Evolutionary conservation across 805 yeast genomes (phyloP).

Genomic region (Saccharomycopsis babjevae): DNA sequence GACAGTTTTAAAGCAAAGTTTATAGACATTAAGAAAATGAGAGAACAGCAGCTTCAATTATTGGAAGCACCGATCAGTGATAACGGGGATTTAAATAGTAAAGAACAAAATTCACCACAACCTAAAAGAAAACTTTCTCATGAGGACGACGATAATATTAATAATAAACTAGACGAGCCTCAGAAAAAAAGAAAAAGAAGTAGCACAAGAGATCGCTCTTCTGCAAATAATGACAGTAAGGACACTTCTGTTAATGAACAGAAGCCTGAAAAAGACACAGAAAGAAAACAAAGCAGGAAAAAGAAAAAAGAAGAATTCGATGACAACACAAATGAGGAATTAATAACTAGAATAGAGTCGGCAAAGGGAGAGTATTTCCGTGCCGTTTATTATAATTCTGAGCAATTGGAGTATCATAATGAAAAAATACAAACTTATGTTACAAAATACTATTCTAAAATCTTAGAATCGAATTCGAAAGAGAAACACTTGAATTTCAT

Average conservation of each 20-base stretch:
- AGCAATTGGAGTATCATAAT: constrained; percentile 17
- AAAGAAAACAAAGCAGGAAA: constrained; percentile 5
- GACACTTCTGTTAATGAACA: background rate
- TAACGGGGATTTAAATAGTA: constrained; percentile 16
- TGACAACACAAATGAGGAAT: constrained; percentile 16
- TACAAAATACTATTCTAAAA: background rate
- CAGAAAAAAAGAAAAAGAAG: constrained; percentile 6
- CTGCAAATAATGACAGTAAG: background rate
- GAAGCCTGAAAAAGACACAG: background rate
- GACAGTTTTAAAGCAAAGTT: constrained; percentile 30
- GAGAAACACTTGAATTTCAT: background rate
- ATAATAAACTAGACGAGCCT: constrained; percentile 6
- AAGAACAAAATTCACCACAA: constrained; percentile 6
- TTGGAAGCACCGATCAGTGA: constrained; percentile 3
- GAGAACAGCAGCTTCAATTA: constrained; percentile 22
- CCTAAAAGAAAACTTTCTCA: constrained; percentile 2
- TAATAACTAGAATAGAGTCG: constrained; percentile 21
- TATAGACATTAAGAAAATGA: constrained; percentile 32
- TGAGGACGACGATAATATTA: constrained; percentile 8
- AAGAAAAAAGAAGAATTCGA: constrained; percentile 17
- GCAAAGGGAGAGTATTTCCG: constrained; percentile 19
- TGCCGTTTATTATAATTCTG: constrained; percentile 18
- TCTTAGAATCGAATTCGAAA: background rate
- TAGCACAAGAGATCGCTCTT: background rate
- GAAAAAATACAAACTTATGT: constrained; percentile 6